These are phyloP conservation scores for Anthracocystis panici-leucophaei DNA, from an alignment of 1,284 basidiomycete species.

Conservation along the genomic window DNA sequence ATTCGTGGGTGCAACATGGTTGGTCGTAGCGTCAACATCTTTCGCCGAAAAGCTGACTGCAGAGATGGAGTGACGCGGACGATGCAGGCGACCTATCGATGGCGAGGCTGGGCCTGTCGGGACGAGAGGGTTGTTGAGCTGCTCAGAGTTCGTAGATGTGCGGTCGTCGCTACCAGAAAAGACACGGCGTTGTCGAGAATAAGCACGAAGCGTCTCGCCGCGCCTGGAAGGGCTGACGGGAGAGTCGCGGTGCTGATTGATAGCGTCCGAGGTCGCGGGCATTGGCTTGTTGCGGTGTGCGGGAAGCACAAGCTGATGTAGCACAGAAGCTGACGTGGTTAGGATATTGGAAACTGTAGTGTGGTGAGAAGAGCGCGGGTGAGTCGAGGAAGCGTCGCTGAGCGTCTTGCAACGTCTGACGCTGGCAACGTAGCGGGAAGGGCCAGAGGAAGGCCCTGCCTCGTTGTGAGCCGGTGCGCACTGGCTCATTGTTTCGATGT, in stretches of 20 bases:
- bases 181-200: slow-evolving; percentile 39
- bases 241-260: slow-evolving; percentile 18
- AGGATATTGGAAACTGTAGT: slow-evolving; percentile 1
- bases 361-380: slow-evolving; percentile 3
- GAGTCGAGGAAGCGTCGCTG: slow-evolving; percentile 7
- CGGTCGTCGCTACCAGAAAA: slow-evolving; percentile 24
- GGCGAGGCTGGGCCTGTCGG: slow-evolving; percentile 14
- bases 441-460: slow-evolving; percentile 25
- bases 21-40: background rate
- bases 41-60: background rate
- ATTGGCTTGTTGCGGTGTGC: slow-evolving; percentile 8
- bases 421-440: slow-evolving; percentile 8
- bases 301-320: slow-evolving; percentile 19
- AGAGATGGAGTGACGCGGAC: slow-evolving; percentile 9
- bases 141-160: slow-evolving; percentile 19
- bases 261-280: background rate
- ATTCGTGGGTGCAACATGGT: background rate
- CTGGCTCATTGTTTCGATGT: slow-evolving; percentile 24
- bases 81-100: slow-evolving; percentile 10
- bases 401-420: slow-evolving; percentile 43
- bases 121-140: slow-evolving; percentile 7
- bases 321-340: background rate
- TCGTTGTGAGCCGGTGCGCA: slow-evolving; percentile 7
- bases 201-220: slow-evolving; percentile 34
- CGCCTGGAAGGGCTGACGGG: slow-evolving; percentile 32